Conservation (phyloP, 148 eudicot genomes). For the Simmondsia chinensis region DNA sequence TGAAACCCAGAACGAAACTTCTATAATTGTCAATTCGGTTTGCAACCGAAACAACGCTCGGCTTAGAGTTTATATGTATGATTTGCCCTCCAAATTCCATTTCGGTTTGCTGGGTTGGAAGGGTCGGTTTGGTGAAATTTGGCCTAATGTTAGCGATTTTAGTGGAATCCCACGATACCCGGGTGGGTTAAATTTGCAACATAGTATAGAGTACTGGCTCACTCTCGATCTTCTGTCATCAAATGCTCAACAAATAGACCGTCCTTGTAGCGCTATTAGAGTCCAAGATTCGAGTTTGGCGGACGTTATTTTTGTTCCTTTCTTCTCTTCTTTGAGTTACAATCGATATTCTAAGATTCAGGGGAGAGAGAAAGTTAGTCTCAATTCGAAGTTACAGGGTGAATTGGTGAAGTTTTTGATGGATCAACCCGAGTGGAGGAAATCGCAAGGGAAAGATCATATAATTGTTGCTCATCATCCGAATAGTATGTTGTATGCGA, state of each 20-base stretch:
- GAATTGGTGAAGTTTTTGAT: conserved; percentile 57
- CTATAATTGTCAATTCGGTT: neutral
- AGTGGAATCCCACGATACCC: conserved; percentile 65
- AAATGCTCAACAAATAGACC: conserved; percentile 19
- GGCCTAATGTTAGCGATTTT: conserved; percentile 60
- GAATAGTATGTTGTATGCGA: conserved; percentile 67
- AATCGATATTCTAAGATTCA: conserved; percentile 59
- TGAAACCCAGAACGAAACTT: conserved; percentile 6
- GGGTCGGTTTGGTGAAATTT: conserved; percentile 30
- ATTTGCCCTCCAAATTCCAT: conserved; percentile 77
- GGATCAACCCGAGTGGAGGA: conserved; percentile 62
- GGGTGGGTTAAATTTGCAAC: conserved; percentile 91
- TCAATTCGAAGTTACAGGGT: conserved; percentile 54
- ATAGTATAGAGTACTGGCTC: conserved; percentile 92
- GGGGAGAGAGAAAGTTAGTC: conserved; percentile 40
- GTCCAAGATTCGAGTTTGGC: conserved; percentile 66
- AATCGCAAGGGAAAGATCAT: conserved; percentile 61
- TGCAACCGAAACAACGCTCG: conserved; percentile 39
- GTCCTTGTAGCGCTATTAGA: conserved; percentile 73
- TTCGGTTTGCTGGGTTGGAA: conserved; percentile 84
- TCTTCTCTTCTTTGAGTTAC: conserved; percentile 85
- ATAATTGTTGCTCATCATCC: conserved; percentile 89
- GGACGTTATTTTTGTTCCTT: conserved; percentile 78
- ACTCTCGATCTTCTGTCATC: conserved; percentile 94
- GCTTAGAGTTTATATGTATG: conserved; percentile 79